Evolutionary conservation across 2,329 filamentous ascomycete genomes (phyloP).

Genomic region (Colletotrichum cordylinicola): DNA sequence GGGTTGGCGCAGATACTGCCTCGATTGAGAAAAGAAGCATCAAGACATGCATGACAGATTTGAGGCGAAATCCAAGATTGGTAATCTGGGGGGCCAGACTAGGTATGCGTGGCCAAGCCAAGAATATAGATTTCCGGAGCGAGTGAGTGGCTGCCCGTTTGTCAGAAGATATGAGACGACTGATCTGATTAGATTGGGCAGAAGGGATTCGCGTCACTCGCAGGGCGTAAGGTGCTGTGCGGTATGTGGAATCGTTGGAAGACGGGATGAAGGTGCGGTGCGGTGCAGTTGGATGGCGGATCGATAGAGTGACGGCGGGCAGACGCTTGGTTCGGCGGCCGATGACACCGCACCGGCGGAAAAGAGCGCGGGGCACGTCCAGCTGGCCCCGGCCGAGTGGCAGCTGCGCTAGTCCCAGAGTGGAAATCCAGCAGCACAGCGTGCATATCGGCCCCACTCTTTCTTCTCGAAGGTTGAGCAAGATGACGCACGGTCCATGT

Average conservation of each 20-base stretch:
- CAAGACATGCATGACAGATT: conserved; percentile 19
- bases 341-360: not conserved
- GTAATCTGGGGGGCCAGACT: not conserved
- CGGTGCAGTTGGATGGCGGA: conserved; percentile 1
- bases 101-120: not conserved
- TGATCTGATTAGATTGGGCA: not conserved
- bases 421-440: conserved; percentile 36
- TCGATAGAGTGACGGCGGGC: not conserved
- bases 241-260: not conserved
- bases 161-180: not conserved
- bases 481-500: not conserved
- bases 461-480: not conserved
- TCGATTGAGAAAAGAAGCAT: conserved; percentile 16
- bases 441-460: not conserved
- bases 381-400: not conserved
- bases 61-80: not conserved
- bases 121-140: not conserved
- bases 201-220: not conserved
- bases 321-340: not conserved
- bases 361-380: not conserved
- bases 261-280: not conserved
- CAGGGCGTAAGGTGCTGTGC: not conserved
- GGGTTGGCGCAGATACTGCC: conserved; percentile 7
- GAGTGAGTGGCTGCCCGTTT: not conserved
- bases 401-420: conserved; percentile 29